Evolutionary conservation across 352 stramenopile genomes (phyloP), one percentile per base, ranked within the genome.

Genomic region (Pythium diclinum): DNA sequence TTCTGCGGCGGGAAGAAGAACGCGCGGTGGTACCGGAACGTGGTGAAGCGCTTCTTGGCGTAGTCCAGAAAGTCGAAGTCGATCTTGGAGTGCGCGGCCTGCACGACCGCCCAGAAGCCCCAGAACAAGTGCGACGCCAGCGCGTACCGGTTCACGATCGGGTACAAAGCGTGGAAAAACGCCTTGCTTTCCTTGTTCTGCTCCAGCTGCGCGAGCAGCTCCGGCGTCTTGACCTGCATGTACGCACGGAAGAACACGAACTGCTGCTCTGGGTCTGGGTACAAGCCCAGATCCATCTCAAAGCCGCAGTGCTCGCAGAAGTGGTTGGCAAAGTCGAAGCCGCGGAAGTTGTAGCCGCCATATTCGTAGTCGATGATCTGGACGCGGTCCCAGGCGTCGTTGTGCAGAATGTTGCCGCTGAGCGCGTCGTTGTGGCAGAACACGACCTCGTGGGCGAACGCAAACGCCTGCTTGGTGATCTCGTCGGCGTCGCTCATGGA

Each of bases 321-420:
- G 65, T 98, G 92, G 73, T 98, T 98, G 56, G 88, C 93, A 70
- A 98, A 93, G 78, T 98, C 94, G 65, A 97, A 98, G 17, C 73
- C 94, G 13, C 91, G 90, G 67, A 86, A 96, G 76, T 98, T 98
- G 79, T 92, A 97, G 46, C 85, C 89, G 48, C 88, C 91, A 71
- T 98, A 98, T 77, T 98, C 94, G 75, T 97, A 98, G 78, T 98
- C 94, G 66, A 98, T 98, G 68, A 98, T 91, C 75, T 94, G 89
- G 51, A 98, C 86, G 38, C 87, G 86, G 63, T 87, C 74, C 79
- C 87, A 92, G 40, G 69, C 64, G 33, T 85, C 76, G 66, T 84
- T 89, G 72, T 91, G 77, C 51, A 95, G 62, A 53, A 94, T 91
- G 73, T 93, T 94, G 67, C 87, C 84, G 56, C 85, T 96, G 44